A percentile compares a stretch with the other conserved stretches of the same genome.
These are phyloP conservation scores for Aspergillus sp. DNA, from an alignment of 2,329 filamentous ascomycete genomes.

Conservation along the genomic window DNA sequence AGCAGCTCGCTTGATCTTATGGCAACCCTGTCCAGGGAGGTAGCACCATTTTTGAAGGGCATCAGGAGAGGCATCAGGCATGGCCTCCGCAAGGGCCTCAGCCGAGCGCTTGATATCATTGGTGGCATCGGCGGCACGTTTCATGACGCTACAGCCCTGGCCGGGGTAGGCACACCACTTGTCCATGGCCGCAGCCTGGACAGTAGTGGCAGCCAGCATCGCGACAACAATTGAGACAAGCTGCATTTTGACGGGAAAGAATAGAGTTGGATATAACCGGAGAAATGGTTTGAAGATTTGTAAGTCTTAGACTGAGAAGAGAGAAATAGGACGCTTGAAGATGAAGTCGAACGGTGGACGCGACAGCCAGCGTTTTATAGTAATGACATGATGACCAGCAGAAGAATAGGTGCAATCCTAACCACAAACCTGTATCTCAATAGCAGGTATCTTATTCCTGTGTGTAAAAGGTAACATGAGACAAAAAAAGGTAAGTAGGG, in stretches of 20 bases:
- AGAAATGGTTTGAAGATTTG: background rate
- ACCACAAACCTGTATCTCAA: background rate
- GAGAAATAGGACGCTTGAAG: no score
- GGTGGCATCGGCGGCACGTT: conserved; percentile 21
- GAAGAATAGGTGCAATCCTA: no score
- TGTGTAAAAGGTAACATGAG: background rate
- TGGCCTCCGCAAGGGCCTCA: conserved; percentile 27
- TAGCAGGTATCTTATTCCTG: conserved; percentile 5
- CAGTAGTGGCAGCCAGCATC: conserved; percentile 36
- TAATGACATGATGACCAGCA: no score
- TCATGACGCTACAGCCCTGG: conserved; percentile 24
- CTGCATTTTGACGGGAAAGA: background rate
- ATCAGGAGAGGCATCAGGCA: conserved; percentile 18
- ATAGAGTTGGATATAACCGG: background rate
- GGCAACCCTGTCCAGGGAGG: conserved; percentile 36
- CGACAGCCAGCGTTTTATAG: no score
- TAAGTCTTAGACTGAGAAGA: no score
- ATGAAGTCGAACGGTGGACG: no score
- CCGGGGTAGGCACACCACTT: conserved; percentile 25
- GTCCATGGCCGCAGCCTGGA: conserved; percentile 24
- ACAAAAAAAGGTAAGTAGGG: background rate
- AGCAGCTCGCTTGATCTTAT: conserved; percentile 62
- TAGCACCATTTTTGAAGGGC: conserved; percentile 28
- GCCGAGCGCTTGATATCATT: conserved; percentile 27
- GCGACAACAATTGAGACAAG: conserved; percentile 39